Conservation (phyloP, 2,329 filamentous ascomycete species). For the Atkinsonella hypoxylon region DNA sequence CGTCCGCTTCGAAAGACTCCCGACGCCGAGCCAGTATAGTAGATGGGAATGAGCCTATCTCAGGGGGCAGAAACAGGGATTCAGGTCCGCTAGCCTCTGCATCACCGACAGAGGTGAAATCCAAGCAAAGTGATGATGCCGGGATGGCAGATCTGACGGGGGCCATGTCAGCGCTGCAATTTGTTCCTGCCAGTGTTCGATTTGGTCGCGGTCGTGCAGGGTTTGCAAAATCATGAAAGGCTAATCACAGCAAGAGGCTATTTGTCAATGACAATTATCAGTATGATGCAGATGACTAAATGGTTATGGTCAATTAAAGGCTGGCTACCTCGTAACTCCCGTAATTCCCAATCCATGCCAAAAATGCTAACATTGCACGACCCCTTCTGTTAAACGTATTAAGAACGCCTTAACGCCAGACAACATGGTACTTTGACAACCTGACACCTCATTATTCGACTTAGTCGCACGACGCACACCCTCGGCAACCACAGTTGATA, state of each 20-base stretch:
- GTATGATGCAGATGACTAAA: conserved; percentile 19
- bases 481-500: conserved; percentile 86
- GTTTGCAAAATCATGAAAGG: conserved; percentile 34
- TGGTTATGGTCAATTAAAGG: conserved; percentile 19
- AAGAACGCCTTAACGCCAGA: conserved; percentile 10
- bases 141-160: conserved; percentile 52
- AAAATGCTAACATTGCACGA: not conserved
- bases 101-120: conserved; percentile 10
- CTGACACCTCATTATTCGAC: not conserved
- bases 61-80: conserved; percentile 6
- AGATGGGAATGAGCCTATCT: conserved; percentile 11
- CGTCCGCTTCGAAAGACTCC: conserved; percentile 21
- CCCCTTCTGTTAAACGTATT: conserved; percentile 1
- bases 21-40: conserved; percentile 22
- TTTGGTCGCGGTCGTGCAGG: conserved; percentile 49
- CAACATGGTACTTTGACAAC: not conserved
- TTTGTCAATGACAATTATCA: conserved; percentile 18
- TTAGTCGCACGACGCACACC: conserved; percentile 77
- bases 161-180: conserved; percentile 60
- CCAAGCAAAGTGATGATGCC: conserved; percentile 25
- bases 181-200: conserved; percentile 55
- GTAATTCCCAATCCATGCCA: not conserved
- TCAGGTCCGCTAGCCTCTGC: conserved; percentile 10
- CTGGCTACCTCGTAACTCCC: conserved; percentile 23
- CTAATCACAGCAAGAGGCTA: conserved; percentile 8